These are phyloP conservation scores for Parietichytrium sp. DNA, from an alignment of 108 stramenopile genomes.

Conservation along the genomic window DNA sequence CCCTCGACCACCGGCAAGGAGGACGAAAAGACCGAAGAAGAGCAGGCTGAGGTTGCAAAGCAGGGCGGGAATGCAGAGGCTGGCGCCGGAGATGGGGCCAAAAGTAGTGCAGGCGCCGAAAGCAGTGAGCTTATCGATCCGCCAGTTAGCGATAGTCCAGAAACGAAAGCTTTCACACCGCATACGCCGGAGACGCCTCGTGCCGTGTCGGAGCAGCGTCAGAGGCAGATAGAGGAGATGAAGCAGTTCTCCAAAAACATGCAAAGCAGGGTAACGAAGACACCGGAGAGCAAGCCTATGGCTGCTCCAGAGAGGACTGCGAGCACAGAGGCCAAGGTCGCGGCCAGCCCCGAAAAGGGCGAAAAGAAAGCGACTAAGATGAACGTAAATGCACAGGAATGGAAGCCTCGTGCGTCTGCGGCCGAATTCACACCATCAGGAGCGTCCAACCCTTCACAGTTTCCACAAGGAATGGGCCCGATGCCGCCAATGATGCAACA, in stretches of 20 bases:
- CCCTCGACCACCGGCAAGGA: background rate
- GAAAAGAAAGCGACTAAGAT: background rate
- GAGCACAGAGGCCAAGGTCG: too few relatives aligned
- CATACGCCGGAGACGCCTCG: too few relatives aligned
- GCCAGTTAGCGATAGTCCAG: too few relatives aligned
- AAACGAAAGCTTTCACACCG: too few relatives aligned
- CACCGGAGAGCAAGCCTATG: too few relatives aligned
- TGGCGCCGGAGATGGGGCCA: background rate
- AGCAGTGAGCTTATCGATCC: too few relatives aligned
- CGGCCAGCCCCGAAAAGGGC: slow-evolving; percentile 8
- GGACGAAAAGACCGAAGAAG: background rate
- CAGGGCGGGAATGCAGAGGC: background rate
- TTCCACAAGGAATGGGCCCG: background rate
- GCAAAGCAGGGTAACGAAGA: too few relatives aligned
- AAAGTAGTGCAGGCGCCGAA: background rate
- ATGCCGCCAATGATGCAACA: background rate
- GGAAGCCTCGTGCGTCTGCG: background rate
- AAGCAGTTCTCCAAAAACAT: slow-evolving; percentile 33
- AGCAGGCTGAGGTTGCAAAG: background rate
- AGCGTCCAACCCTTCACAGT: background rate
- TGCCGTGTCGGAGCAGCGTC: background rate
- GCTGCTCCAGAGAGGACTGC: too few relatives aligned
- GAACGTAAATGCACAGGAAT: slow-evolving; percentile 17
- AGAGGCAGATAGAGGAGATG: background rate
- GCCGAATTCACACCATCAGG: slow-evolving; percentile 21